Conservation (phyloP, 1,284 basidiomycete genomes). For the Malassezia cuniculi region DNA sequence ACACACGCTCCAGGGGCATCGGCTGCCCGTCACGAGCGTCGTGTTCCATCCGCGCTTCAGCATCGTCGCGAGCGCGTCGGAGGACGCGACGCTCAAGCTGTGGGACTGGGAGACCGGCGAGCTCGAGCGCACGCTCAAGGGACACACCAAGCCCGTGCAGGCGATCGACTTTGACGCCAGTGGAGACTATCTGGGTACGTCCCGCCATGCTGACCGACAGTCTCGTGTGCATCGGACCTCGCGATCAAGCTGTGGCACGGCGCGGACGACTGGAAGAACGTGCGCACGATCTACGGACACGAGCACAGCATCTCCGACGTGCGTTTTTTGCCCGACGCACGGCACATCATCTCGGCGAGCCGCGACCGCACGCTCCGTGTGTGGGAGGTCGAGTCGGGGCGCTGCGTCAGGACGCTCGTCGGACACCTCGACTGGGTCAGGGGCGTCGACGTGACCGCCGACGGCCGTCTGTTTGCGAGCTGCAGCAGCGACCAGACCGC, state of each 20-base stretch:
- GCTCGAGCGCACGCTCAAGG: slow-evolving; percentile 77
- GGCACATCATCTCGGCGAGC: slow-evolving; percentile 68
- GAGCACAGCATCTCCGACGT: slow-evolving; percentile 79
- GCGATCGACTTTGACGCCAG: slow-evolving; percentile 78
- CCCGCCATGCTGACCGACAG: slow-evolving; percentile 47
- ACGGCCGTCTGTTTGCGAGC: slow-evolving; percentile 62
- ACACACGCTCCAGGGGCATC: slow-evolving; percentile 67
- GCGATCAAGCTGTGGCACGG: slow-evolving; percentile 86
- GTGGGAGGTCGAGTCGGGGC: slow-evolving; percentile 58
- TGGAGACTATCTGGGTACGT: slow-evolving; percentile 63
- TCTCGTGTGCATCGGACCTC: slow-evolving; percentile 75
- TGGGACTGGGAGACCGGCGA: slow-evolving; percentile 95
- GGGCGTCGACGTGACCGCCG: slow-evolving; percentile 55
- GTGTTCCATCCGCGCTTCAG: slow-evolving; percentile 79
- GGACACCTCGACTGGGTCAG: slow-evolving; percentile 63
- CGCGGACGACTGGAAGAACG: slow-evolving; percentile 74
- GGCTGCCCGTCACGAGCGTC: slow-evolving; percentile 61
- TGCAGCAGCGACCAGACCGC: slow-evolving; percentile 78
- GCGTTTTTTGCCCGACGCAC: slow-evolving; percentile 69
- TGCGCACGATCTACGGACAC: slow-evolving; percentile 72
- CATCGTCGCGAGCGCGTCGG: slow-evolving; percentile 67
- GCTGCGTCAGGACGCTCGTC: slow-evolving; percentile 16
- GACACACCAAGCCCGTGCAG: slow-evolving; percentile 74
- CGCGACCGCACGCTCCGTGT: slow-evolving; percentile 72
- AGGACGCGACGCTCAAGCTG: slow-evolving; percentile 75